These are phyloP conservation scores for Populus trichocarpa DNA, from an alignment of 441 rosid genomes.

Conservation along the genomic window DNA sequence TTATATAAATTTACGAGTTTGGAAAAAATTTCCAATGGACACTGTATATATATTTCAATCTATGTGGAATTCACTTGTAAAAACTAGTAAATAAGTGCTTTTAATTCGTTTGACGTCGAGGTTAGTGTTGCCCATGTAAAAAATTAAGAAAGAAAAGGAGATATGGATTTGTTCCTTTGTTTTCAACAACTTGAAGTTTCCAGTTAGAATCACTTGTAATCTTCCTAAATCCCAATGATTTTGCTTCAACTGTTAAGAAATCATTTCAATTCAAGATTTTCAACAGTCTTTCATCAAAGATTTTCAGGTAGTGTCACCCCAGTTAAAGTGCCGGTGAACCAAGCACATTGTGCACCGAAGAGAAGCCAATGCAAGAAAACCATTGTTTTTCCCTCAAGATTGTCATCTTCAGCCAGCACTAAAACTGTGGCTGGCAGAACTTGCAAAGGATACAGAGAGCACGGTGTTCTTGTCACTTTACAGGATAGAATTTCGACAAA, in stretches of 20 bases:
- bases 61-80: neutral
- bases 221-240: neutral
- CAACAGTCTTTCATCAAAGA: neutral
- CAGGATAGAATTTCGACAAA: slow-evolving; percentile 7
- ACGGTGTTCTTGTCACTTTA: neutral
- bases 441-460: neutral
- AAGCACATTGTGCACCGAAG: neutral
- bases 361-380: neutral
- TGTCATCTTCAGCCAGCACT: neutral
- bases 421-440: neutral
- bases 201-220: neutral
- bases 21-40: no score
- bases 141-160: neutral
- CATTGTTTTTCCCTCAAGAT: neutral
- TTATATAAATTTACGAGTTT: no score
- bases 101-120: neutral
- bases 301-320: neutral
- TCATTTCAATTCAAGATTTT: neutral
- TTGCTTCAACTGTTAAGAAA: neutral
- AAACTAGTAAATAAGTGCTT: neutral
- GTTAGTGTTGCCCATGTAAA: neutral
- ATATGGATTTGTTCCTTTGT: neutral
- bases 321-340: neutral
- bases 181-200: neutral
- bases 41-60: no score